phyloP scores from a whole-genome alignment of 306 rosid species.

The Alnus rubra region DNA sequence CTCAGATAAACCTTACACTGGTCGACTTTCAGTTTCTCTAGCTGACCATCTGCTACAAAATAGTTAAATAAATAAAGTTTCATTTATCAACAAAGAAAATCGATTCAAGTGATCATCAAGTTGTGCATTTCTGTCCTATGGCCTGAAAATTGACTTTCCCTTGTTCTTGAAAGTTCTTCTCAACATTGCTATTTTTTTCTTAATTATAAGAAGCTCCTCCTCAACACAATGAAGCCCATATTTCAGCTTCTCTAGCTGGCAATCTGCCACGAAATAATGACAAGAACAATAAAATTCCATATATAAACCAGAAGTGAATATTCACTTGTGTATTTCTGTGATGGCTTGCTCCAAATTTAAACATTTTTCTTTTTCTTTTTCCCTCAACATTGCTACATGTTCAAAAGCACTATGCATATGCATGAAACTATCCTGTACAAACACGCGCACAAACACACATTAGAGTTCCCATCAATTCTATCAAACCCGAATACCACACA shows the following conservation, averaged over 20 bases:
- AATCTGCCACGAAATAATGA: background rate
- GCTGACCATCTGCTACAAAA: constrained; percentile 47
- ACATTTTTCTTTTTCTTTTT: background rate
- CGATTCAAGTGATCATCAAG: background rate
- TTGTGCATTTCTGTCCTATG: background rate
- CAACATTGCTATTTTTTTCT: background rate
- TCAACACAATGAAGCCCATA: background rate
- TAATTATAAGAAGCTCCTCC: background rate
- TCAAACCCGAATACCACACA: background rate
- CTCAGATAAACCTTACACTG: constrained; percentile 77
- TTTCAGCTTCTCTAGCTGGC: background rate
- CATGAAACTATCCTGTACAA: background rate
- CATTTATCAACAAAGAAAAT: background rate
- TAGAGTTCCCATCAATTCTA: background rate
- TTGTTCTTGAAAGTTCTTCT: background rate
- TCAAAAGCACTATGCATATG: no score
- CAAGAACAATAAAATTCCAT: background rate
- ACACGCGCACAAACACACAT: background rate
- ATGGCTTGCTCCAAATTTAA: background rate
- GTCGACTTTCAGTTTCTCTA: constrained; percentile 71
- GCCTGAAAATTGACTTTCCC: background rate
- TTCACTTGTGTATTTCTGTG: background rate
- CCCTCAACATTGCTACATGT: background rate
- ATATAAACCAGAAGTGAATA: background rate
- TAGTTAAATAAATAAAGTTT: constrained; percentile 16